Evolutionary conservation across 176 grass and related monocot genomes (phyloP), one percentile per base, ranked within the genome.

Genomic region (Zoysia japonica): DNA sequence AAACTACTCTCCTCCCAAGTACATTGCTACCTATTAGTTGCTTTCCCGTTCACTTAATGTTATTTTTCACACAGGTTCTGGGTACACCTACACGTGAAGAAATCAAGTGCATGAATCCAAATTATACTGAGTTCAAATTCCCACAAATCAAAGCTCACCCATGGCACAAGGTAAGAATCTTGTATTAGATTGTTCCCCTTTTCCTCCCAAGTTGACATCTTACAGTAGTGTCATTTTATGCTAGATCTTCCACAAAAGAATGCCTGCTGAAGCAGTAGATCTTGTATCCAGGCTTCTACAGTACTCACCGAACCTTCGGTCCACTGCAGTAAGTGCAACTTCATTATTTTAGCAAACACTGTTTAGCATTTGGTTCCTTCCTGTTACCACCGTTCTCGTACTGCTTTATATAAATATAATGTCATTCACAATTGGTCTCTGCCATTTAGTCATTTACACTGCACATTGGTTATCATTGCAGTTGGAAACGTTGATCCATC

Each of bases 31-130:
- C 45, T 51, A 10, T 65, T 13, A 19, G 15, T 38, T 67, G 15
- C 37, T 83, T 72, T 78, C 2, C 51, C 36, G 77, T 51, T 77
- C 71, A 43, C 38, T 19, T 85, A 66, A 75, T 79, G 16, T 66
- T 9, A 47, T 71, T 52, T 7, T 19, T 71, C 36, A 19, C 3
- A 15, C 65, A 41, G 44, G 44, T 97, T 76, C 65, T 97, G 47
- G 93, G 93, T 45, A 97, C 93, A 56, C 93, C 93, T 15, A 97
- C 93, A 75, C 85, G 93, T 89, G 93, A 97, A 87, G 93, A 97
- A 86, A 97, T 97, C 19, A 97, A 97, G 79, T 97, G 93, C 81
- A 97, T 97, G 91, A 97, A 97, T 71, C 93, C 88, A 52, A 93
- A 93, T 74, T 97, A 97, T 66, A 93, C 88, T 0, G 90, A 97